Evolutionary conservation across 768 basidiomycete genomes (phyloP), one percentile per base, ranked within the genome.

Genomic region (Vararia minispora): DNA sequence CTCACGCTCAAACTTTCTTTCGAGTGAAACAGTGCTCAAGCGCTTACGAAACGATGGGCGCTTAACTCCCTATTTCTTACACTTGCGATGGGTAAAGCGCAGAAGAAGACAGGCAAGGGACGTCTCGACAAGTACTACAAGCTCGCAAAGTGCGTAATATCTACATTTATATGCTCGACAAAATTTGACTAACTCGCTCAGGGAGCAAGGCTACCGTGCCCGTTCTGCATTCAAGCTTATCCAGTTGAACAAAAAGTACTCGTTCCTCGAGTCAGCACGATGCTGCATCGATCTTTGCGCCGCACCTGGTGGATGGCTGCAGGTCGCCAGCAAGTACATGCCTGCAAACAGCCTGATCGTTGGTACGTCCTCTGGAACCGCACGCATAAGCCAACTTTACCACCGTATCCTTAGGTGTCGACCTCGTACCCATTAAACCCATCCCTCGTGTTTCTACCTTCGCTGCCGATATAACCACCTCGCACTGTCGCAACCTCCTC

Each of bases 161-260:
- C n/a, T n/a, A n/a, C n/a, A n/a, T n/a, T n/a, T n/a, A n/a, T n/a
- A n/a, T n/a, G n/a, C n/a, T n/a, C n/a, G n/a, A 26, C 16, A 37
- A 1, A n/a, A 12, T 13, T 27, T 28, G 20, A 33, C 31, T 22
- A 44, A 35, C 11, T 39, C 25, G 18, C 14, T 23, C 56, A 98
- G 92, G 62, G 94, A 98, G 66, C 95, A 99, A 68, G 95, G 95
- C 44, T 99, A 92, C 58, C 86, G 95, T 46, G 95, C 95, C 50
- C 95, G 95, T 69, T 99, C 95, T 12, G 95, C 95, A 2, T 94
- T 94, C 79, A 99, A 99, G 63, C 74, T 99, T 42, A 90, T 99
- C 42, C 95, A 99, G 60, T 66, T 99, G 44, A 98, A 99, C 70
- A 91, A 94, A 59, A 99, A 98, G 65, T 99, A 86, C 62, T 74